Conservation (phyloP, 2,329 filamentous ascomycete genomes). For the Piedraia hortae region DNA sequence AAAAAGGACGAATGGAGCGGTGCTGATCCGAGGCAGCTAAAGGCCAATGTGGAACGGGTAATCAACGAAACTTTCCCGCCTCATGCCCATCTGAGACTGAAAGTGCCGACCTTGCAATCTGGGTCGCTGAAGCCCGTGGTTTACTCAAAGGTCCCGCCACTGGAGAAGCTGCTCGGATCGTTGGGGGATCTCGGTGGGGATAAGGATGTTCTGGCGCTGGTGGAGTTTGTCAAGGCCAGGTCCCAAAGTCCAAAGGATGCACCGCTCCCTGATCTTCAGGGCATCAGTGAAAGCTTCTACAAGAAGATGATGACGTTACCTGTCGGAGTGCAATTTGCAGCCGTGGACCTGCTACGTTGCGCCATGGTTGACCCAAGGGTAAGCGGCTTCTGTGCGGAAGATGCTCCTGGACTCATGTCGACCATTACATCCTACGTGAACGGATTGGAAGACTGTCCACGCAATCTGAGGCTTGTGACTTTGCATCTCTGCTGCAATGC, state of each 20-base stretch:
- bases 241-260: constrained; percentile 33
- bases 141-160: constrained; percentile 53
- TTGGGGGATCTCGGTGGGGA: constrained; percentile 36
- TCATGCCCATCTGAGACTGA: constrained; percentile 48
- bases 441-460: constrained; percentile 37
- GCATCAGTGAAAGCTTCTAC: constrained; percentile 23
- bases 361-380: constrained; percentile 52
- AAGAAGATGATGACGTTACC: constrained; percentile 21
- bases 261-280: constrained; percentile 39
- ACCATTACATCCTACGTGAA: constrained; percentile 34
- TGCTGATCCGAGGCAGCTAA: constrained; percentile 39
- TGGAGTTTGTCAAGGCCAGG: constrained; percentile 41
- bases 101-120: constrained; percentile 40
- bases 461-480: constrained; percentile 58
- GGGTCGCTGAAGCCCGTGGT: constrained; percentile 38
- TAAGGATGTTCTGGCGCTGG: constrained; percentile 33
- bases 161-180: constrained; percentile 58
- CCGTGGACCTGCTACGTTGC: constrained; percentile 63
- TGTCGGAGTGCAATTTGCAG: constrained; percentile 41
- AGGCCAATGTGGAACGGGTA: constrained; percentile 44
- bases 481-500: constrained; percentile 66
- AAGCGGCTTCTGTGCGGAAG: constrained; percentile 59
- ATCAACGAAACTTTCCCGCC: constrained; percentile 46
- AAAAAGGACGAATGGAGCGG: constrained; percentile 61
- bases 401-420: constrained; percentile 27